phyloP scores from a whole-genome alignment of 2,329 filamentous ascomycete species.

The Ascochyta koolunga region DNA sequence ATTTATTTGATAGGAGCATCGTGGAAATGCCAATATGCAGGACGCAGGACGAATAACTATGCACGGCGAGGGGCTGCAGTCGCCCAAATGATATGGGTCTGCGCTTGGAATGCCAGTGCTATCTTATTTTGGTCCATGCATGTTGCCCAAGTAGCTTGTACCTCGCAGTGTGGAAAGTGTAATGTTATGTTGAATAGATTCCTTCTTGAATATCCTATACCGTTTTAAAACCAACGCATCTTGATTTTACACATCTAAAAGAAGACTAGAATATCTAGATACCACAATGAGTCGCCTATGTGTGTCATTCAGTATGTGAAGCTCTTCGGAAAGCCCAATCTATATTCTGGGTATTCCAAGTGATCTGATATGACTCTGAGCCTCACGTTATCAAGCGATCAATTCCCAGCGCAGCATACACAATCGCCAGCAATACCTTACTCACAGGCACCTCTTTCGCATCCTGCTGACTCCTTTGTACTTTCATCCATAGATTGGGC shows the following conservation, averaged over 20 bases:
- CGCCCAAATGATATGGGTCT: background rate
- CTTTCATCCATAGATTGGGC: constrained; percentile 72
- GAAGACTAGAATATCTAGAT: too few species aligned
- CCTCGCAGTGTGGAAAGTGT: too few species aligned
- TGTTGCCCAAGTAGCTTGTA: background rate
- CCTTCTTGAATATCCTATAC: too few species aligned
- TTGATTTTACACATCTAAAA: too few species aligned
- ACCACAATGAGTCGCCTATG: too few species aligned
- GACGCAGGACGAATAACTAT: background rate
- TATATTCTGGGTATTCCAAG: too few species aligned
- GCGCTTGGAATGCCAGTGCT: background rate
- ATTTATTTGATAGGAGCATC: background rate
- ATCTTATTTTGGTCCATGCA: background rate
- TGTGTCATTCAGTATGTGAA: too few species aligned
- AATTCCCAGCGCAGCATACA: constrained; percentile 7
- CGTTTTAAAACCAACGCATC: too few species aligned
- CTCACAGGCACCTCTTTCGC: background rate
- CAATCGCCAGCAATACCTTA: background rate
- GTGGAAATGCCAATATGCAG: background rate
- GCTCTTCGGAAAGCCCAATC: too few species aligned
- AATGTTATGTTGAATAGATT: too few species aligned
- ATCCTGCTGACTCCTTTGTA: constrained; percentile 37
- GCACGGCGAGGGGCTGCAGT: background rate
- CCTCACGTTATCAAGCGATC: constrained; percentile 36
- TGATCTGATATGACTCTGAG: background rate